Base-by-base conservation (phyloP, 345 rosid species). In the Clausena lansium region DNA sequence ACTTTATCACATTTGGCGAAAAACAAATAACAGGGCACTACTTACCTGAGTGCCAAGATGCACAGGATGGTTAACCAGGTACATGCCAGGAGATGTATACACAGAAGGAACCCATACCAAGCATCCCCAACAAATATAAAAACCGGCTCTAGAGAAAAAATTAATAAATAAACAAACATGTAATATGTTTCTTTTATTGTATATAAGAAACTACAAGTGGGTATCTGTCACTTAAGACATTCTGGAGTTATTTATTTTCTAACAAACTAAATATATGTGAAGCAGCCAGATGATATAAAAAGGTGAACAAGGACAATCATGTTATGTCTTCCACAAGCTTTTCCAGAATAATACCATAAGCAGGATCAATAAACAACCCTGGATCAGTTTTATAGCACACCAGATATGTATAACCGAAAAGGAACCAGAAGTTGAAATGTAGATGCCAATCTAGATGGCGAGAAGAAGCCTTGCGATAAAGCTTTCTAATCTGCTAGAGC, bases 71-170 rank as follows among this genome's bases (percentile, higher is more conserved):
- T 94, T 94, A 75, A 93, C 98, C n/a, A 97, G 93, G 91, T 97
- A 97, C 98, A 97, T 84, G 86, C 98, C 98, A 41, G 99, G 98
- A 78, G 99, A 96, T 41, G 99, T 94, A 84, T 96, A 96, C 13
- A 96, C 76, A 59, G 98, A 96, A 71, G 99, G 99, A 81, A 96
- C 98, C 99, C 99, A 96, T 67, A 96, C 99, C 86, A 96, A 87
- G 89, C 98, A 96, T 70, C 99, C 99, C 99, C 99, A 96, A 28
- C 99, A 94, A n/a, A 96, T 96, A 74, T 96, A 96, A 85, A 96
- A 96, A 33, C 99, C 99, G 86, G 99, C 99, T 96, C 95, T 76
- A 80, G 57, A 20, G 71, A 41, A 75, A 72, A 67, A 67, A 65
- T 74, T 75, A 76, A 38, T 35, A 19, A 27, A 45, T 45, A 45